Conservation (phyloP, 1,139 yeast genomes). For the Sugiyamaella xylanicola region DNA sequence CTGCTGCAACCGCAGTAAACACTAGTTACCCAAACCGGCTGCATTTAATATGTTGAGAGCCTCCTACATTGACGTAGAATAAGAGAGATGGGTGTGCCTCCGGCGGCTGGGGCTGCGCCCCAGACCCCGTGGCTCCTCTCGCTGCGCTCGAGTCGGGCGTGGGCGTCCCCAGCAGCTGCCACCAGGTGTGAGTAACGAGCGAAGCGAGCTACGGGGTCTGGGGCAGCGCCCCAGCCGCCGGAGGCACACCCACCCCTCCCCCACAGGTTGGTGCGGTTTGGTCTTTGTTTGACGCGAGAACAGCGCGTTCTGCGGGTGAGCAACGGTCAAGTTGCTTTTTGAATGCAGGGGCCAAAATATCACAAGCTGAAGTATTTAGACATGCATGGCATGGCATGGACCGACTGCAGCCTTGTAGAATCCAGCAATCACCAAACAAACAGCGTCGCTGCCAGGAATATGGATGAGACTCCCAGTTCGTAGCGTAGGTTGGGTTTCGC, state of each 20-base stretch:
- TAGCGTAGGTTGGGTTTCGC: too few relatives aligned
- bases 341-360: neutral
- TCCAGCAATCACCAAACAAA: neutral
- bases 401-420: neutral
- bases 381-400: neutral
- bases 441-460: neutral
- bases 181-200: neutral
- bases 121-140: neutral
- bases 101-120: conserved; percentile 2
- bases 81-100: neutral
- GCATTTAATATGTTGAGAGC: neutral
- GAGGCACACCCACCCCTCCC: neutral
- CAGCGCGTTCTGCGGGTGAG: neutral
- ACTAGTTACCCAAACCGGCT: neutral
- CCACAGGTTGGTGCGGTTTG: too few relatives aligned
- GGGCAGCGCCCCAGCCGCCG: neutral
- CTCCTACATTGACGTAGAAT: neutral
- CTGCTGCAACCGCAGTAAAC: neutral
- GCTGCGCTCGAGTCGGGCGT: neutral
- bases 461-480: neutral
- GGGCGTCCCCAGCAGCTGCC: neutral
- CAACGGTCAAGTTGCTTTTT: neutral
- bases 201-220: conserved; percentile 1
- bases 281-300: neutral
- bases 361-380: neutral